Percentiles rank a stretch among this genome's conserved stretches.
Conservation (phyloP, 495 filamentous ascomycete species). For the Choiromyces venosus region DNA sequence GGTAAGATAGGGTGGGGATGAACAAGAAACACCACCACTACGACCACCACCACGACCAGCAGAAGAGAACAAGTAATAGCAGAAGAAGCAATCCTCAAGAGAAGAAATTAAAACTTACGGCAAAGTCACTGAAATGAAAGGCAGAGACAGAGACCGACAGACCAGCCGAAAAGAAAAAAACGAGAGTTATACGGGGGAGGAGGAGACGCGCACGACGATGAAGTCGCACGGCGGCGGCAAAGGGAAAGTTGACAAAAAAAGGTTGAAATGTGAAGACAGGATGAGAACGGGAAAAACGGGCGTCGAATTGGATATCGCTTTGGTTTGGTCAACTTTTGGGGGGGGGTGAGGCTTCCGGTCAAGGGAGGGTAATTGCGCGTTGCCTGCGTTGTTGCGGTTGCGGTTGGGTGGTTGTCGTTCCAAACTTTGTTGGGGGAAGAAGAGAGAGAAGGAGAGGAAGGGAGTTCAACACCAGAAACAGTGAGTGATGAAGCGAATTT, state of each 20-base stretch:
- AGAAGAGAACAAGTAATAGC: not conserved
- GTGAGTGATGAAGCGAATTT: not conserved
- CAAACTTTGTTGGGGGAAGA: not conserved
- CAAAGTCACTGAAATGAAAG: constrained; percentile 20
- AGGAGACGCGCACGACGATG: constrained; percentile 23
- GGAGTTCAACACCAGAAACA: not conserved
- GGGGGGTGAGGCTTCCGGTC: not conserved
- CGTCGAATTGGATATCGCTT: constrained; percentile 5
- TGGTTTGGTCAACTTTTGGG: not conserved
- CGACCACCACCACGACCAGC: not conserved
- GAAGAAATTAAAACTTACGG: not conserved
- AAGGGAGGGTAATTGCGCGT: constrained; percentile 26
- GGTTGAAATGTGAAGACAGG: constrained; percentile 22
- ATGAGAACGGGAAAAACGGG: constrained; percentile 26
- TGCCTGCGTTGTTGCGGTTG: constrained; percentile 22
- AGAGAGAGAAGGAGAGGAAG: not conserved
- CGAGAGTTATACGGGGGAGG: constrained; percentile 13
- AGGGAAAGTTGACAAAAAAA: constrained; percentile 17
- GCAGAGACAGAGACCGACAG: constrained; percentile 21
- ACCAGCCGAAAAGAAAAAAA: constrained; percentile 6
- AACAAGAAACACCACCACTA: constrained; percentile 26
- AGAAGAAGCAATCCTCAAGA: not conserved
- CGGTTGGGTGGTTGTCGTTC: constrained; percentile 17
- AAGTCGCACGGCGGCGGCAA: constrained; percentile 30
- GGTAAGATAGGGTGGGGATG: constrained; percentile 5